Evolutionary conservation across 2,329 filamentous ascomycete genomes (phyloP).

Genomic region (Rhynchosporium graminicola): DNA sequence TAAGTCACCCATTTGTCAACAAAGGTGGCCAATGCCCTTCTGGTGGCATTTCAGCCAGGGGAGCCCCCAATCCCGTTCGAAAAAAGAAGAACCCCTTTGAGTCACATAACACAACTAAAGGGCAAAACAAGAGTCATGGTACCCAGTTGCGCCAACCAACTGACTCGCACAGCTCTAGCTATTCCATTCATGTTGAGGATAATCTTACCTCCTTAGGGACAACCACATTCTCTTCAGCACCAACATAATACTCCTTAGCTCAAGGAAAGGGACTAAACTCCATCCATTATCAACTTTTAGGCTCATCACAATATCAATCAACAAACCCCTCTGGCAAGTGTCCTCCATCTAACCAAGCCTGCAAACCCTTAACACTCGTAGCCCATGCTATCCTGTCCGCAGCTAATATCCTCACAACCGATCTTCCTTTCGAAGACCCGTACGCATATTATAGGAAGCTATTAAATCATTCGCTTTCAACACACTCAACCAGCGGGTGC

Average conservation of each 20-base stretch:
- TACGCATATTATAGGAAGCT: background rate
- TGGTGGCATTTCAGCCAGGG: too few relatives aligned
- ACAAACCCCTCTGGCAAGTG: slow-evolving; percentile 13
- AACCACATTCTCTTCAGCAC: background rate
- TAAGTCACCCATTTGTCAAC: too few relatives aligned
- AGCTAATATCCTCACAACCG: slow-evolving; percentile 3
- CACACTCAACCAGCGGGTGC: background rate
- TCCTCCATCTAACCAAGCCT: slow-evolving; percentile 8
- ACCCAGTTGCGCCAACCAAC: too few relatives aligned
- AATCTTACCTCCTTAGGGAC: background rate
- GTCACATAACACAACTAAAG: too few relatives aligned
- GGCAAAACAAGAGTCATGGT: too few relatives aligned
- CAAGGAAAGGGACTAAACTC: slow-evolving; percentile 7
- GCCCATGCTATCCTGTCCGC: slow-evolving; percentile 11
- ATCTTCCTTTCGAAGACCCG: background rate
- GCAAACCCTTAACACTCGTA: background rate
- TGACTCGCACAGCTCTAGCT: background rate
- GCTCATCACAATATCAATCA: slow-evolving; percentile 14
- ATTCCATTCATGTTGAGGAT: background rate
- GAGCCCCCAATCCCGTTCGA: too few relatives aligned
- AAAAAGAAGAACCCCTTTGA: too few relatives aligned
- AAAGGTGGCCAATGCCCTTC: too few relatives aligned
- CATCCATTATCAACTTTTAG: slow-evolving; percentile 11
- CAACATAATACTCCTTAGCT: slow-evolving; percentile 14
- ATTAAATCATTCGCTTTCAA: background rate